Conservation (phyloP, 768 basidiomycete species). For the Trametes cubensis region DNA sequence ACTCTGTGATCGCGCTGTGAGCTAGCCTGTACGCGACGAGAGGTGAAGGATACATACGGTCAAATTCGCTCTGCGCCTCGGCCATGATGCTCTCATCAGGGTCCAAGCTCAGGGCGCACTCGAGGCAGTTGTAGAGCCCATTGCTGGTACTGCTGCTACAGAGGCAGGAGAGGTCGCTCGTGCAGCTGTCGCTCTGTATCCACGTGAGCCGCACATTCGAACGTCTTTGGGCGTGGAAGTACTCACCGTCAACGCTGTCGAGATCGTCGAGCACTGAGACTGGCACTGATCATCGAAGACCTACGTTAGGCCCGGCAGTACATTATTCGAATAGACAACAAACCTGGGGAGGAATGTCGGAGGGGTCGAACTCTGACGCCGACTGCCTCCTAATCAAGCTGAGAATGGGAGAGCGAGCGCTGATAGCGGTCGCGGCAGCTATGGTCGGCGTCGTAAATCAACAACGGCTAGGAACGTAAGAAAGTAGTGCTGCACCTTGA, state of each 20-base stretch:
- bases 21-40: too few relatives aligned
- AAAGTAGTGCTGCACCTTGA: conserved; percentile 7
- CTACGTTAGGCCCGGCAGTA: not conserved
- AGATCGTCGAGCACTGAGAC: conserved; percentile 12
- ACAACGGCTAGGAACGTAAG: too few relatives aligned
- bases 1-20: conserved; percentile 1
- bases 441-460: not conserved
- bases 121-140: conserved; percentile 18
- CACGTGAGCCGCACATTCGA: not conserved
- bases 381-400: conserved; percentile 10
- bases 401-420: not conserved
- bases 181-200: conserved; percentile 14
- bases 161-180: conserved; percentile 11
- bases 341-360: conserved; percentile 11
- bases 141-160: conserved; percentile 18
- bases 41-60: conserved; percentile 6
- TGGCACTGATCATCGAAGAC: conserved; percentile 4
- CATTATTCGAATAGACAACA: not conserved
- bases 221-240: not conserved
- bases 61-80: conserved; percentile 14
- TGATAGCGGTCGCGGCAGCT: conserved; percentile 13
- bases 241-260: conserved; percentile 8
- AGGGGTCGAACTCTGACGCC: conserved; percentile 4
- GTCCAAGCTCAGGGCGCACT: conserved; percentile 19
- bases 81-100: conserved; percentile 3